A percentile compares a stretch with the other conserved stretches of the same genome.
These are phyloP conservation scores for Diaporthe citri DNA, from an alignment of 2,329 filamentous ascomycete genomes.

Conservation along the genomic window DNA sequence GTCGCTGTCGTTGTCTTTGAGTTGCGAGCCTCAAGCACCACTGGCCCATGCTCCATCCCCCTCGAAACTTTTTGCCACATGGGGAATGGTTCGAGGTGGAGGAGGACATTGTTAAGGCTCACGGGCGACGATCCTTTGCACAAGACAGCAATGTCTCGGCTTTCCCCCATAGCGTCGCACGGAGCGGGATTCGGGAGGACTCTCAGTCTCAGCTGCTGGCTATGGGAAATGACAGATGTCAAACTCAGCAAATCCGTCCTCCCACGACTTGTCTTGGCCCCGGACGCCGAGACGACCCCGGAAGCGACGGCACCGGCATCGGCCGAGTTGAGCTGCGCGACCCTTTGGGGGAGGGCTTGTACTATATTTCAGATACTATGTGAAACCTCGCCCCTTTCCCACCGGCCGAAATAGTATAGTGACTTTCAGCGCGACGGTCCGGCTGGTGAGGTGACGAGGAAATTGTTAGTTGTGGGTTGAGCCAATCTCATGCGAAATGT, in stretches of 20 bases:
- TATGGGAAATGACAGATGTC: slow-evolving; percentile 21
- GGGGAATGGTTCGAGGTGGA: slow-evolving; percentile 4
- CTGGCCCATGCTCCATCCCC: slow-evolving; percentile 25
- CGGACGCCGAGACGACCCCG: slow-evolving; percentile 18
- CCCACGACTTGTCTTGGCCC: slow-evolving; percentile 12
- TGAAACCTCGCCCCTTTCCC: background rate
- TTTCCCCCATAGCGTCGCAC: slow-evolving; percentile 16
- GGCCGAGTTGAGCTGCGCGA: slow-evolving; percentile 11
- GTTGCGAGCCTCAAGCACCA: slow-evolving; percentile 34
- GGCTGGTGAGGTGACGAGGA: slow-evolving; percentile 1
- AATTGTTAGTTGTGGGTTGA: slow-evolving; percentile 1
- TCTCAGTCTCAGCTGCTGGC: slow-evolving; percentile 15
- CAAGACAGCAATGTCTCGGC: slow-evolving; percentile 20
- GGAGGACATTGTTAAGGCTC: slow-evolving; percentile 1
- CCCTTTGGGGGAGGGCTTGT: background rate
- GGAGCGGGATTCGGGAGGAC: slow-evolving; percentile 14
- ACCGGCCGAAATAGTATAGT: background rate
- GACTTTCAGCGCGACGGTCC: slow-evolving; percentile 10
- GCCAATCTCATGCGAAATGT: slow-evolving; percentile 22
- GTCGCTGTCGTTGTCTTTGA: slow-evolving; percentile 33
- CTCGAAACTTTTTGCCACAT: slow-evolving; percentile 26
- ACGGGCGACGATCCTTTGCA: slow-evolving; percentile 9
- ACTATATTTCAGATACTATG: slow-evolving; percentile 11
- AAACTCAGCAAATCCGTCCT: slow-evolving; percentile 13
- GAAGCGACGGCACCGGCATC: slow-evolving; percentile 29